Evolutionary conservation across 176 grass and related monocot genomes (phyloP).

Genomic region (Thinopyrum elongatum): DNA sequence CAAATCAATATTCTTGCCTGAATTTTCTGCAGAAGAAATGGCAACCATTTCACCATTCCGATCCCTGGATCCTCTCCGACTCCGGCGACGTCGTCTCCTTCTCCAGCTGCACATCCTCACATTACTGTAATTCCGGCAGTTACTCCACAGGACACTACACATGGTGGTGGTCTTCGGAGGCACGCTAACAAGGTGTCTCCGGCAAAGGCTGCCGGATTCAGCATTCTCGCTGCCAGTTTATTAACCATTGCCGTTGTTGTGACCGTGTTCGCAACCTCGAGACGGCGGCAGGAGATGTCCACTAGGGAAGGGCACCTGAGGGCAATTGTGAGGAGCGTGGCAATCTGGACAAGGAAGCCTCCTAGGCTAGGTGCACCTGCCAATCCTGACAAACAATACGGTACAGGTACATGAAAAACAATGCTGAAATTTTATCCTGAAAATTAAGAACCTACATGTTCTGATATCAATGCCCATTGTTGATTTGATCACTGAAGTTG

Average conservation of each 20-base stretch:
- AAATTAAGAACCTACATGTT: background rate
- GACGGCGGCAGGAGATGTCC: background rate
- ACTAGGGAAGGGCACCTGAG: background rate
- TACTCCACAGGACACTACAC: background rate
- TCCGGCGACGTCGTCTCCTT: background rate
- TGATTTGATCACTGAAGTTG: background rate
- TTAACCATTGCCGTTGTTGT: constrained; percentile 19
- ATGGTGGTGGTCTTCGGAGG: background rate
- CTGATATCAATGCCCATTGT: background rate
- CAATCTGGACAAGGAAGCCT: background rate
- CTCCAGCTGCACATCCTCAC: constrained; percentile 24
- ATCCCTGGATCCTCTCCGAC: constrained; percentile 15
- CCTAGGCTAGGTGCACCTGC: background rate
- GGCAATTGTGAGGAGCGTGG: background rate
- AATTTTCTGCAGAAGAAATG: constrained; percentile 41
- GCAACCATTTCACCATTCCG: constrained; percentile 43
- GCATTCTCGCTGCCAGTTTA: constrained; percentile 21
- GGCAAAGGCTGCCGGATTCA: constrained; percentile 36
- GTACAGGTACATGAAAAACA: background rate
- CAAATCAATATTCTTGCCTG: background rate
- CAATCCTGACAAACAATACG: background rate
- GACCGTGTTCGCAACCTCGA: constrained; percentile 24
- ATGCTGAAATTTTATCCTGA: background rate
- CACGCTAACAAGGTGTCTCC: constrained; percentile 29
- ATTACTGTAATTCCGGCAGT: constrained; percentile 31